Evolutionary conservation across 257 asterid species (phyloP).

Genomic region (Thymus mandschuricus): DNA sequence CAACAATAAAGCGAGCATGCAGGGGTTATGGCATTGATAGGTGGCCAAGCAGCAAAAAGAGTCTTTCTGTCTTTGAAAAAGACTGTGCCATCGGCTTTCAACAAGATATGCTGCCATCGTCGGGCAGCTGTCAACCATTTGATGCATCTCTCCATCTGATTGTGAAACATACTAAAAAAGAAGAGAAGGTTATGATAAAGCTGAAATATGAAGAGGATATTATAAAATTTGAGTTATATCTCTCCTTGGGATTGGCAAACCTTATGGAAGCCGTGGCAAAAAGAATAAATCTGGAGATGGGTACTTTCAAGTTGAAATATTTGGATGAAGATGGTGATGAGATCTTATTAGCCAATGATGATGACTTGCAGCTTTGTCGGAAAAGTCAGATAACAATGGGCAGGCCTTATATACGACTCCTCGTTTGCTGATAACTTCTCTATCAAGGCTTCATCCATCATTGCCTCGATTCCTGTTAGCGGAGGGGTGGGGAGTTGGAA

Average conservation of each 20-base stretch:
- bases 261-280: constrained; percentile 28
- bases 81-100: no score
- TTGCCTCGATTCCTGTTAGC: no score
- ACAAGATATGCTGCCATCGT: background rate
- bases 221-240: constrained; percentile 24
- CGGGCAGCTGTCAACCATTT: no score
- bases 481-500: no score
- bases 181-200: constrained; percentile 11
- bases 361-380: constrained; percentile 21
- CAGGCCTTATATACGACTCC: no score
- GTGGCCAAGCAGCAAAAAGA: constrained; percentile 37
- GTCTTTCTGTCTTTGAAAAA: background rate
- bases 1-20: constrained; percentile 36
- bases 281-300: constrained; percentile 21
- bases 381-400: background rate
- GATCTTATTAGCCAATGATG: constrained; percentile 23
- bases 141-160: no score
- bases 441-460: no score
- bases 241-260: constrained; percentile 9
- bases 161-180: background rate
- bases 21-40: constrained; percentile 26
- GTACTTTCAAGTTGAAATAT: constrained; percentile 30
- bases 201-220: constrained; percentile 22
- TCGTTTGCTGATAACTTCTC: no score
- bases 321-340: constrained; percentile 28